Conservation (phyloP, 2,329 filamentous ascomycete species). For the Penicillium nordicum region DNA sequence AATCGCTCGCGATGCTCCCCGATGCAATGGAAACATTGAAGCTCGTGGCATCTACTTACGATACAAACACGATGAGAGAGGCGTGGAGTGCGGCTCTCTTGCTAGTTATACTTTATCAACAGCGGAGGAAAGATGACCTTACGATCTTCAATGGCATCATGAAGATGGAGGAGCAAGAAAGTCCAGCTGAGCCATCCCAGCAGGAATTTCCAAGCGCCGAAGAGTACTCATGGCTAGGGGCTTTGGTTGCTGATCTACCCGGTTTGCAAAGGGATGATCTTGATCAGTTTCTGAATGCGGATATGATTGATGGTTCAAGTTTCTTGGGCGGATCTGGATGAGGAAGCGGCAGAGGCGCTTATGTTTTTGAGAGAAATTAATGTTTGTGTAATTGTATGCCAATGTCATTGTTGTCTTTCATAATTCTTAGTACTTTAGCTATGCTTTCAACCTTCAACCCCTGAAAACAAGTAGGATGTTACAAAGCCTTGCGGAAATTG, state of each 20-base stretch:
- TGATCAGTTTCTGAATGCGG: slow-evolving; percentile 37
- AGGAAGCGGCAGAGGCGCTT: background rate
- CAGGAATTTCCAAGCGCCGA: slow-evolving; percentile 22
- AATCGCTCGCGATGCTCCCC: slow-evolving; percentile 47
- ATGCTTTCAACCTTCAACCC: background rate
- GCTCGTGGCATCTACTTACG: slow-evolving; percentile 42
- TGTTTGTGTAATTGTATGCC: background rate
- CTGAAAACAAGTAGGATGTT: background rate
- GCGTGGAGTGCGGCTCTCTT: slow-evolving; percentile 52
- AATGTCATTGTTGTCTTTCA: background rate
- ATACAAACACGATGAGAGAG: slow-evolving; percentile 49
- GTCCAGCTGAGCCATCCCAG: slow-evolving; percentile 5
- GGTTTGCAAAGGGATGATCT: slow-evolving; percentile 41
- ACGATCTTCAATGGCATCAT: slow-evolving; percentile 30
- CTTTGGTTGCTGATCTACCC: slow-evolving; percentile 41
- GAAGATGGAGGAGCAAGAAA: slow-evolving; percentile 20
- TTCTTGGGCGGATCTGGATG: slow-evolving; percentile 6
- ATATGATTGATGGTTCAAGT: slow-evolving; percentile 22
- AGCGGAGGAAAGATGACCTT: slow-evolving; percentile 42
- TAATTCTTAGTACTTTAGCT: background rate
- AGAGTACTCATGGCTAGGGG: slow-evolving; percentile 41
- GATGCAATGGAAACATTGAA: slow-evolving; percentile 50
- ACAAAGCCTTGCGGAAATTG: background rate
- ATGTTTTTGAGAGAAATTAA: background rate
- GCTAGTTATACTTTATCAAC: slow-evolving; percentile 51